Base-by-base conservation (phyloP, 78 protist species). In the Polysphondylium violaceum region DNA sequence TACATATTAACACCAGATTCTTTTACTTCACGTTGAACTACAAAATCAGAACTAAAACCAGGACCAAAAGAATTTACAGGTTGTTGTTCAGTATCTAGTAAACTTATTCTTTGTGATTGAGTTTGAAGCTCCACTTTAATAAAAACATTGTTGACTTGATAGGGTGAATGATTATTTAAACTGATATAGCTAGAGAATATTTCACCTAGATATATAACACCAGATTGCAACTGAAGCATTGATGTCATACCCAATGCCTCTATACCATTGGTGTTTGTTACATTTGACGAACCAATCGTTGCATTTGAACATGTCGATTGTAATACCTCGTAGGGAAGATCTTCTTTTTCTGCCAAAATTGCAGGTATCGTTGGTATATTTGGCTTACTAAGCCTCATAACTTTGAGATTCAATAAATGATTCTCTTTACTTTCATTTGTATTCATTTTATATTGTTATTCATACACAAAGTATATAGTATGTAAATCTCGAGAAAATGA, bases 91-190 rank as follows among this genome's bases (percentile, higher is more conserved):
- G 76, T 50, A 35, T 87, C 93, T 58, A 76, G 41, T 38, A 87
- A 55, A 7, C 19, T 16, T 19, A 87, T 75, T 51, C 93, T 65
- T 68, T 74, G 73, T 38, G 86, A 47, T 19, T 76, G 35, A 21
- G 93, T 87, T 58, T 87, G 93, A 67, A 87, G 29, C 47, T 87
- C 93, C 36, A 76, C 93, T 17, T 87, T 87, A n/a, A 87, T 8
- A 19, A 43, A 67, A 36, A 87, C 83, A 87, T 87, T 74, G 1
- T 16, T 64, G 14, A 87, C 93, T n/a, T 87, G 75, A 43, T 75
- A 60, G 2, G 93, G 71, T 59, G 93, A 87, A 67, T 87, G 93
- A 69, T 87, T 87, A 51, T 87, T 65, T 63, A 87, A 44, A 56
- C 76, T 74, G 29, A 87, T 87, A 35, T 87, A 87, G 33, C 76